These are phyloP conservation scores for Scutellaria baicalensis DNA, from an alignment of 257 asterid genomes.

Conservation along the genomic window DNA sequence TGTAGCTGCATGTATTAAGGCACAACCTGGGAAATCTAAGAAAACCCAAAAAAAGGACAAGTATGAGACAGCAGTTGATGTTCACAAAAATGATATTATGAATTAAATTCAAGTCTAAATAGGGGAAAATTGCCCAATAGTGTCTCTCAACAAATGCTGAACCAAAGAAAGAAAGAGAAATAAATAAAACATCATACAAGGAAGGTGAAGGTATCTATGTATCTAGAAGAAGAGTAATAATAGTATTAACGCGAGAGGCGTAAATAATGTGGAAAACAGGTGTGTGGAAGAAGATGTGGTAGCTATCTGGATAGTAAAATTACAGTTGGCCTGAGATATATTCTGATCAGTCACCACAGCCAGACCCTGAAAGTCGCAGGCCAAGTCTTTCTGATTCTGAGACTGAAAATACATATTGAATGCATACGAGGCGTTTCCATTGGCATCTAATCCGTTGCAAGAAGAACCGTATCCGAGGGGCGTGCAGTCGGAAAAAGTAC, in stretches of 20 bases:
- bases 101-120: neutral
- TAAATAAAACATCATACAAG: too few species aligned
- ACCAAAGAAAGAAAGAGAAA: too few species aligned
- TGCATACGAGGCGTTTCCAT: slow-evolving; percentile 66
- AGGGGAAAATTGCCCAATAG: neutral
- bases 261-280: too few species aligned
- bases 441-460: slow-evolving; percentile 62
- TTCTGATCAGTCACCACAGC: slow-evolving; percentile 48
- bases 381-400: slow-evolving; percentile 38
- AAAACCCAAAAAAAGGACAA: too few species aligned
- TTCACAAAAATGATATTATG: neutral
- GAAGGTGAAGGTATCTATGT: too few species aligned
- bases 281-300: slow-evolving; percentile 26
- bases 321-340: slow-evolving; percentile 64
- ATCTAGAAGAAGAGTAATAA: slow-evolving; percentile 10
- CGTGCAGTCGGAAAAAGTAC: slow-evolving; percentile 65
- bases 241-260: slow-evolving; percentile 6
- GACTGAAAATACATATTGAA: slow-evolving; percentile 64
- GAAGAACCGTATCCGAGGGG: slow-evolving; percentile 75
- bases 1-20: too few species aligned
- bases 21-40: too few species aligned
- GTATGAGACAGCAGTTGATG: neutral
- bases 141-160: neutral
- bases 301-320: slow-evolving; percentile 60
- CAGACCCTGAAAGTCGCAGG: slow-evolving; percentile 60